phyloP scores from a whole-genome alignment of 2,329 filamentous ascomycete genomes.

The Penicillium sp. region DNA sequence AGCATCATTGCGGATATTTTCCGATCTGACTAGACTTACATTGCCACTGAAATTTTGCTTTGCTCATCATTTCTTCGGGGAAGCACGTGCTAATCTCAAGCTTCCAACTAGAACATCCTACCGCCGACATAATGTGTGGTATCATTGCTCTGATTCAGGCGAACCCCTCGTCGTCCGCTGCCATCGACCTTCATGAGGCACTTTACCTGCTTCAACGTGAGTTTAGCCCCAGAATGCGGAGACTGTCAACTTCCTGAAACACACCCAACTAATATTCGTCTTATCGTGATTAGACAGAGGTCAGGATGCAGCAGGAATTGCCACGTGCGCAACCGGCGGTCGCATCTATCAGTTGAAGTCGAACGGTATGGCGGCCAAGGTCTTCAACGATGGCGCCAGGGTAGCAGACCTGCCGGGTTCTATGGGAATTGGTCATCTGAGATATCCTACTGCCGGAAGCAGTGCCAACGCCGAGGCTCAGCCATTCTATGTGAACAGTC shows the following conservation, averaged over 20 bases:
- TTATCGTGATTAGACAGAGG: constrained; percentile 63
- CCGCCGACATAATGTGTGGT: too few species aligned
- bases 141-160: constrained; percentile 55
- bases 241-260: too few species aligned
- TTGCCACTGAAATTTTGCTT: too few species aligned
- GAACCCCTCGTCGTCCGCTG: constrained; percentile 45
- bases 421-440: constrained; percentile 76
- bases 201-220: constrained; percentile 60
- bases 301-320: constrained; percentile 81
- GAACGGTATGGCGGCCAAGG: constrained; percentile 74
- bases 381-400: constrained; percentile 71
- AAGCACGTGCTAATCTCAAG: too few species aligned
- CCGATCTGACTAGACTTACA: too few species aligned
- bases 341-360: constrained; percentile 84
- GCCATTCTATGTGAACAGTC: constrained; percentile 84
- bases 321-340: constrained; percentile 64
- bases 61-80: constrained; percentile 38
- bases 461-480: constrained; percentile 77
- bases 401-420: constrained; percentile 68
- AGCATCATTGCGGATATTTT: too few species aligned
- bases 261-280: too few species aligned
- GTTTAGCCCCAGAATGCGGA: too few species aligned
- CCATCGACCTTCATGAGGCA: constrained; percentile 60
- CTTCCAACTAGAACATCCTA: too few species aligned
- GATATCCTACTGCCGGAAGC: constrained; percentile 83